Evolutionary conservation across 1,284 basidiomycete species (phyloP), one percentile per base, ranked within the genome.

Genomic region (Butyriboletus appendiculatus): DNA sequence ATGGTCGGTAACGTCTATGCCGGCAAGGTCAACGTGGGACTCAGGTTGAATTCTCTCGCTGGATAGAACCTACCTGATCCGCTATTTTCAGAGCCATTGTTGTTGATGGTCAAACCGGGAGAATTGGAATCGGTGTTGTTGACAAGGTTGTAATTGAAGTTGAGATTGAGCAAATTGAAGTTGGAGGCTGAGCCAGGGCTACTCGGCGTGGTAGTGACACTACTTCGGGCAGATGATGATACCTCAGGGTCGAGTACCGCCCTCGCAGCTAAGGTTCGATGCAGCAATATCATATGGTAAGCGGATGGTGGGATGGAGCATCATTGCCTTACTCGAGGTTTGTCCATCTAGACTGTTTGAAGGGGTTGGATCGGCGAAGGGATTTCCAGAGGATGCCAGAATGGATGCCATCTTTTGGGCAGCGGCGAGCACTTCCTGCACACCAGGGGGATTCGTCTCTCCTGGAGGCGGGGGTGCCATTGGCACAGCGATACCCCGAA

Each of bases 91-190:
- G 52, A 47, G 0, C 24, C 9, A 28, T 45, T 49, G 6, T 54
- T 58, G 16, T 50, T 58, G 7, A 65, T 48, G 8, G 61, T 63
- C 7, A 63, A 0, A 35, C 52, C 52, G 0, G 10, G 15, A 14
- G 37, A 4, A 24, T 3, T 45, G 9, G 48, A 22, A 9, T 49
- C 47, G 4, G 6, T 30, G 4, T 40, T 54, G 39, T 18, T 43
- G 35, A 65, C 9, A 4, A 47, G 11, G 39, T 41, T 62, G 30
- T 7, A 28, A 50, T 43, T 55, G 32, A 49, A 0, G 10, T 47
- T 59, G 10, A 65, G 0, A 22, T 35, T 55, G n/a, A 48, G 10
- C 5, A 0, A 44, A 32, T 11, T 41, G 58, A 43, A 37, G 32
- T 30, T 26, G 24, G 58, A 33, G 24, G 32, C 15, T 1, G 51